Conservation (phyloP, 192 early-diverging fungal genomes). For the Geranomyces variabilis region DNA sequence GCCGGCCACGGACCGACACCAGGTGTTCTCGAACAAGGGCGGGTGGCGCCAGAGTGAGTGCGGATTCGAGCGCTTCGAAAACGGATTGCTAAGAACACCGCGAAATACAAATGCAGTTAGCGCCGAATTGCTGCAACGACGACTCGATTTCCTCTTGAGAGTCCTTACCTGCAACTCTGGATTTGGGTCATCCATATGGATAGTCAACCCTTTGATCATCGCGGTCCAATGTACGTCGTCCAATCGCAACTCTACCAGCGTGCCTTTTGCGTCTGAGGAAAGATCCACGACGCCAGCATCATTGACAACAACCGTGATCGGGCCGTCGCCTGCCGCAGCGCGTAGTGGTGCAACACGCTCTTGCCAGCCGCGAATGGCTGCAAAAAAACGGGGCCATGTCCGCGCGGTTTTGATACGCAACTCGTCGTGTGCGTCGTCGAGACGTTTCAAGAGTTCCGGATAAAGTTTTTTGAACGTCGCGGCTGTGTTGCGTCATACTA, state of each 20-base stretch:
- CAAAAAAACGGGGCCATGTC: constrained; percentile 35
- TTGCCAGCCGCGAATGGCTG: constrained; percentile 27
- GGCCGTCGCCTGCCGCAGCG: constrained; percentile 14
- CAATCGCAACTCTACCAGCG: constrained; percentile 46
- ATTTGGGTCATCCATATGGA: constrained; percentile 66
- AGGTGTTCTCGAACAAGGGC: constrained; percentile 22
- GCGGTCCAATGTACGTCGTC: constrained; percentile 55
- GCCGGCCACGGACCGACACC: constrained; percentile 12
- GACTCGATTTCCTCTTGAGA: neutral
- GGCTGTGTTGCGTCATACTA: constrained; percentile 18
- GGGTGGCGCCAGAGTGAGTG: neutral
- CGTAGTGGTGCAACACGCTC: constrained; percentile 19
- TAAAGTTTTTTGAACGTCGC: constrained; percentile 51
- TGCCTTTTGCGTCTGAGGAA: constrained; percentile 6
- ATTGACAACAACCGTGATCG: constrained; percentile 17
- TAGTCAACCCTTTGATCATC: constrained; percentile 53
- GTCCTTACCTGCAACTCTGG: constrained; percentile 39
- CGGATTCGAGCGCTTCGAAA: constrained; percentile 25
- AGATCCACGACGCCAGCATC: constrained; percentile 9
- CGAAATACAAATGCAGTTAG: no score
- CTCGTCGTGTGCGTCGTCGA: constrained; percentile 60
- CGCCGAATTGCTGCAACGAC: neutral
- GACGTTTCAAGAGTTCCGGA: constrained; percentile 57
- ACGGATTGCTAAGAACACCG: constrained; percentile 19
- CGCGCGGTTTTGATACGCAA: constrained; percentile 45